A percentile compares a stretch with the other conserved stretches of the same genome.
Evolutionary conservation across 2,329 filamentous ascomycete genomes (phyloP).

Genomic region (Didymella sp.): DNA sequence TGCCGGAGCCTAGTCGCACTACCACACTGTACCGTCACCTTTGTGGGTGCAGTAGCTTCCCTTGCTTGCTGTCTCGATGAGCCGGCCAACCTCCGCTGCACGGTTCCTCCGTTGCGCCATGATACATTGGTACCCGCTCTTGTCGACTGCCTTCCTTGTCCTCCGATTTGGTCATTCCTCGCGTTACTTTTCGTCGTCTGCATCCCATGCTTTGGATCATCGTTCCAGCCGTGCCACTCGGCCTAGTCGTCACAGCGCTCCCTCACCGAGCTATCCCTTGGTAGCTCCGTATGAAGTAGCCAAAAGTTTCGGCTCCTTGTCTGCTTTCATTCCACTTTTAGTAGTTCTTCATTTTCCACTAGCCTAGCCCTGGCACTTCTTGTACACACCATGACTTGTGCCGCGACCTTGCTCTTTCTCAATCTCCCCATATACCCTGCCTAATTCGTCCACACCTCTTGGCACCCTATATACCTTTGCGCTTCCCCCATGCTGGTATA

Average conservation of each 20-base stretch:
- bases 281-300: slow-evolving; percentile 38
- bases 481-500: slow-evolving; percentile 30
- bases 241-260: slow-evolving; percentile 45
- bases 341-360: slow-evolving; percentile 38
- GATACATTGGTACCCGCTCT: slow-evolving; percentile 50
- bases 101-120: slow-evolving; percentile 52
- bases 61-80: slow-evolving; percentile 35
- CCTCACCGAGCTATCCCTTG: slow-evolving; percentile 46
- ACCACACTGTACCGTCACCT: slow-evolving; percentile 40
- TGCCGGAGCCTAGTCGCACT: slow-evolving; percentile 41
- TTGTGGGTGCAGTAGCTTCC: slow-evolving; percentile 33
- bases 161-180: slow-evolving; percentile 46
- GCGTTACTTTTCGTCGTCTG: slow-evolving; percentile 47
- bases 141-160: slow-evolving; percentile 33
- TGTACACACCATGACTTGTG: slow-evolving; percentile 42
- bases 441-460: slow-evolving; percentile 48
- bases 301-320: slow-evolving; percentile 44
- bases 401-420: slow-evolving; percentile 36
- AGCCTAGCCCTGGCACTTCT: slow-evolving; percentile 40
- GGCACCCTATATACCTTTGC: slow-evolving; percentile 49
- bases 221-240: slow-evolving; percentile 51
- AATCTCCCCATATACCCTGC: slow-evolving; percentile 45
- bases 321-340: slow-evolving; percentile 44
- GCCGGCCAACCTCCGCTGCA: slow-evolving; percentile 45
- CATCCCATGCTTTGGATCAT: slow-evolving; percentile 44